Conservation (phyloP, 225 moss, liverwort and hornwort genomes). For the Pseudisothecium myosuroides region DNA sequence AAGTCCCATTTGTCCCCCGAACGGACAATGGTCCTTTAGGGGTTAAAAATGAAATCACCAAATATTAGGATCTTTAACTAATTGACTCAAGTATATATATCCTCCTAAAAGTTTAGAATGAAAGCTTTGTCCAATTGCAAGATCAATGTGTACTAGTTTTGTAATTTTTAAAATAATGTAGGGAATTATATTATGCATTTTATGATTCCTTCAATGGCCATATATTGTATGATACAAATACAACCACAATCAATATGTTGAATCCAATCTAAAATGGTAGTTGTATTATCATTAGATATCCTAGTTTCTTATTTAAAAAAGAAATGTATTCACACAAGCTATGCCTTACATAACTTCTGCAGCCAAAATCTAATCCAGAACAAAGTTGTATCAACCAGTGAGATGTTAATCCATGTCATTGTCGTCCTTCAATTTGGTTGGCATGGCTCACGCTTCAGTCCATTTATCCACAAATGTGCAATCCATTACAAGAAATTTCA, state of each 20-base stretch:
- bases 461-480: not conserved
- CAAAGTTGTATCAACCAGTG: not conserved
- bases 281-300: not conserved
- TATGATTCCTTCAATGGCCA: not conserved
- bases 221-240: too few species aligned
- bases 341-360: accelerated
- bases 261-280: not conserved
- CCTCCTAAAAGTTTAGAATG: not conserved
- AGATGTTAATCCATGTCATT: not conserved
- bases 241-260: too few species aligned
- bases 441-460: not conserved
- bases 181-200: not conserved
- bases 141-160: not conserved
- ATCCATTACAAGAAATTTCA: too few species aligned
- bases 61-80: too few species aligned
- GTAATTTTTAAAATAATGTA: not conserved
- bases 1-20: too few species aligned
- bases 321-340: too few species aligned
- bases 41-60: not conserved
- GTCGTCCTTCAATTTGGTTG: not conserved
- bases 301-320: not conserved
- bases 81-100: too few species aligned
- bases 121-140: not conserved
- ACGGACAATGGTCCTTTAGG: too few species aligned
- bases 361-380: not conserved